Conservation (phyloP, 139 green algal species). For the Yamagishiella unicocca region DNA sequence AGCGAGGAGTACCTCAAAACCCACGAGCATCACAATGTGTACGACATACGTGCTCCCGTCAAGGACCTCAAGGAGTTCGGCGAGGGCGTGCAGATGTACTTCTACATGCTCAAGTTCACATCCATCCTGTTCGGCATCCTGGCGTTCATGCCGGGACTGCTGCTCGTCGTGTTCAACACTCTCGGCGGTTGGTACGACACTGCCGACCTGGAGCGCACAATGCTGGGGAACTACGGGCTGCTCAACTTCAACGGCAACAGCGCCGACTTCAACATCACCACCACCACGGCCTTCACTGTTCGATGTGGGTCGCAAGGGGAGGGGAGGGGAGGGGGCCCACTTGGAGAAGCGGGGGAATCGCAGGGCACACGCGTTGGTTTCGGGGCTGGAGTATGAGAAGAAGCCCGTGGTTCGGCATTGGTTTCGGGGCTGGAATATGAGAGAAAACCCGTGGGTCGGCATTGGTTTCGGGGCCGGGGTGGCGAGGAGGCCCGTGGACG, state of each 20-base stretch:
- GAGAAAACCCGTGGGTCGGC: no score
- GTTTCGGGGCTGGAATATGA: no score
- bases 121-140: conserved; percentile 46
- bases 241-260: not conserved
- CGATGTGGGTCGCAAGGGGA: not conserved
- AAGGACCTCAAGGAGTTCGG: conserved; percentile 60
- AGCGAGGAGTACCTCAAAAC: not conserved
- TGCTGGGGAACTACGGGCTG: conserved; percentile 43
- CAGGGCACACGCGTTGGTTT: no score
- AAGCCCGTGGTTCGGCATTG: no score
- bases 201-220: conserved; percentile 19
- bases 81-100: conserved; percentile 62
- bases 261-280: conserved; percentile 13
- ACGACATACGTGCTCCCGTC: not conserved
- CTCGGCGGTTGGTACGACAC: conserved; percentile 39
- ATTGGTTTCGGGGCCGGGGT: no score
- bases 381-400: no score
- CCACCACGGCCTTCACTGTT: not conserved
- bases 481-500: no score
- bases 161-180: conserved; percentile 1
- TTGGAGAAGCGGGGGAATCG: no score
- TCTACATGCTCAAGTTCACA: conserved; percentile 58
- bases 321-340: no score
- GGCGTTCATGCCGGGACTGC: conserved; percentile 21
- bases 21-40: conserved; percentile 32